Percentiles rank a stretch among this genome's conserved stretches.
Conservation (phyloP, 2,329 filamentous ascomycete species). For the Niveomyces coronatus region DNA sequence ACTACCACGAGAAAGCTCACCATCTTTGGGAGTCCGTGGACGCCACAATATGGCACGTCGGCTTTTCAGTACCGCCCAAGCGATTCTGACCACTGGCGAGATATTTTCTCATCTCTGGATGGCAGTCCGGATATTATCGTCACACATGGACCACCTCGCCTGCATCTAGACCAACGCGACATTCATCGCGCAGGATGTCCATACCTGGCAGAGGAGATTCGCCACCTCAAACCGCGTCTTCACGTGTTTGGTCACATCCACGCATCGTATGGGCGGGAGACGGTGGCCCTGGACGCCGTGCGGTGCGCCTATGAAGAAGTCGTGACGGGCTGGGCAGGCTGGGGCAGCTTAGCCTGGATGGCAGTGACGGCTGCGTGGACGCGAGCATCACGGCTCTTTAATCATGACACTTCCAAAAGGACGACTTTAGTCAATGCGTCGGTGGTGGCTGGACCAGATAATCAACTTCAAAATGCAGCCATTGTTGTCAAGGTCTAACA, state of each 20-base stretch:
- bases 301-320: neutral
- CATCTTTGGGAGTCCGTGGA: slow-evolving; percentile 17
- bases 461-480: neutral
- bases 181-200: slow-evolving; percentile 16
- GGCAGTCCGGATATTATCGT: slow-evolving; percentile 15
- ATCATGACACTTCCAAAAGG: neutral
- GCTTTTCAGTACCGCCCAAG: slow-evolving; percentile 18
- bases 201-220: slow-evolving; percentile 10
- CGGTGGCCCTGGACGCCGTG: neutral
- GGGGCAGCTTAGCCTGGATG: neutral
- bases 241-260: neutral
- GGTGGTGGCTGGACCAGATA: neutral
- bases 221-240: neutral
- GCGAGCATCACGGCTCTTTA: neutral
- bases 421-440: slow-evolving; percentile 1
- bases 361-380: neutral
- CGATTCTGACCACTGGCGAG: slow-evolving; percentile 10
- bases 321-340: neutral
- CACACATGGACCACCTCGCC: slow-evolving; percentile 17
- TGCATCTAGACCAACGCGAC: slow-evolving; percentile 17
- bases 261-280: neutral
- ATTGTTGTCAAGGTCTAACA: slow-evolving; percentile 1
- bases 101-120: slow-evolving; percentile 3
- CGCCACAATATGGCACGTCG: slow-evolving; percentile 14
- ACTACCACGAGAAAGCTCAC: slow-evolving; percentile 4